Base-by-base conservation (phyloP, 371 early-diverging fungal species). In the Blakeslea trispora region DNA sequence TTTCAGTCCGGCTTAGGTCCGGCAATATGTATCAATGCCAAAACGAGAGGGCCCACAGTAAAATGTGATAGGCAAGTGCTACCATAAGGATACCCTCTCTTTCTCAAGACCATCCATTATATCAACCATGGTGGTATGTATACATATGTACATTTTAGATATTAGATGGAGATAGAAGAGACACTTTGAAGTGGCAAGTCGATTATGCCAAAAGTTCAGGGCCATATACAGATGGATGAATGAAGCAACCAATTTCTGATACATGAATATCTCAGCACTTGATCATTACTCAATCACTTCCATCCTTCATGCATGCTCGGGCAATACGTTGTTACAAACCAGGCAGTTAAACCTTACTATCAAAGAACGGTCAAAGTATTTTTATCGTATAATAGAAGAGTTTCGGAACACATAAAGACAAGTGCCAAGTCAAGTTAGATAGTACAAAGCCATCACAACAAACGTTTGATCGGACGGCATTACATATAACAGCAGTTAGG, bases 81-180 rank as follows among this genome's bases (percentile, higher is more conserved):
- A 44, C 32, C 57, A 52, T 51, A 42, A 51, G 48, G 45, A 44
- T 52, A 55, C 63, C 22, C 57, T 53, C 63, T 63, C 63, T 63
- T 63, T 63, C 63, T 63, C 49, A 57, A 57, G 63, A 63, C 63
- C 59, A 57, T 63, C 57, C 59, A 58, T 48, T 43, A 49, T 63
- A 65, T 60, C 61, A 65, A 65, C 57, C 57, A 65, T 61, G 66
- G 61, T 65, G 61, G 66, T 65, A 65, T 49, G 60, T 64, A 59
- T 46, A 23, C 23, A 39, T 41, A 28, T 28, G 7, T 28, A 21
- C 6, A 32, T 17, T 24, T 28, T 2, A 32, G 15, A 10, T 10
- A 37, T 49, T 5, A 31, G 50, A 40, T 21, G 9, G 48, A 43
- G 31, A 28, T 3, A 19, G 35, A 23, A 18, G 4, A 45, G 35